Percentiles rank a stretch among this genome's conserved stretches.
Conservation (phyloP, 345 rosid genomes). For the Odontarrhena argentea region DNA sequence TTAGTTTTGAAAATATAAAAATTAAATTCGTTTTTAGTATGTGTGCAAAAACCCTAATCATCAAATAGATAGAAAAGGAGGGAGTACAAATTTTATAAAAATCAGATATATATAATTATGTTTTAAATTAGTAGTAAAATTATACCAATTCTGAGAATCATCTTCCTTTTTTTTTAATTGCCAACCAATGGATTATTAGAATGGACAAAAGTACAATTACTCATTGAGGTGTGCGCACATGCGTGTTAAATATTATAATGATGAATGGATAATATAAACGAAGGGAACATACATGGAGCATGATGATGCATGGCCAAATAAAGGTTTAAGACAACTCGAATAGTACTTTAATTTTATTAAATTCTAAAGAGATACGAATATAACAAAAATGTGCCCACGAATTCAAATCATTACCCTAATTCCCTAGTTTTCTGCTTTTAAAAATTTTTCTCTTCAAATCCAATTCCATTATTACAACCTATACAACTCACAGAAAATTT, state of each 20-base stretch:
- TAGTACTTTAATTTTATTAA: constrained; percentile 3
- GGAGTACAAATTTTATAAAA: too few species aligned
- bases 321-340: constrained; percentile 39
- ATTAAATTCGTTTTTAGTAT: too few species aligned
- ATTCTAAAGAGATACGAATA: constrained; percentile 25
- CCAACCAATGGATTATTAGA: not conserved
- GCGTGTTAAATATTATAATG: constrained; percentile 35
- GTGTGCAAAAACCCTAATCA: too few species aligned
- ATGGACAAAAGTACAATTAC: constrained; percentile 20
- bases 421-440: constrained; percentile 21
- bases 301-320: constrained; percentile 44
- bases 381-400: constrained; percentile 40
- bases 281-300: constrained; percentile 37
- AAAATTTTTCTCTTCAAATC: constrained; percentile 1
- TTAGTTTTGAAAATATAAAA: too few species aligned
- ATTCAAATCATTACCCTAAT: constrained; percentile 40
- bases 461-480: constrained; percentile 28
- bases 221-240: constrained; percentile 35
- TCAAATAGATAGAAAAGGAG: too few species aligned
- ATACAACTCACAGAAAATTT: constrained; percentile 10
- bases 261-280: constrained; percentile 37
- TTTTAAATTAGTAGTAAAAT: constrained; percentile 11
- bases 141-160: constrained; percentile 10
- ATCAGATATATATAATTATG: too few species aligned
- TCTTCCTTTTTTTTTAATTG: not conserved